Evolutionary conservation across 768 basidiomycete genomes (phyloP), one percentile per base, ranked within the genome.

Genomic region (Leccinum aurantiacum): DNA sequence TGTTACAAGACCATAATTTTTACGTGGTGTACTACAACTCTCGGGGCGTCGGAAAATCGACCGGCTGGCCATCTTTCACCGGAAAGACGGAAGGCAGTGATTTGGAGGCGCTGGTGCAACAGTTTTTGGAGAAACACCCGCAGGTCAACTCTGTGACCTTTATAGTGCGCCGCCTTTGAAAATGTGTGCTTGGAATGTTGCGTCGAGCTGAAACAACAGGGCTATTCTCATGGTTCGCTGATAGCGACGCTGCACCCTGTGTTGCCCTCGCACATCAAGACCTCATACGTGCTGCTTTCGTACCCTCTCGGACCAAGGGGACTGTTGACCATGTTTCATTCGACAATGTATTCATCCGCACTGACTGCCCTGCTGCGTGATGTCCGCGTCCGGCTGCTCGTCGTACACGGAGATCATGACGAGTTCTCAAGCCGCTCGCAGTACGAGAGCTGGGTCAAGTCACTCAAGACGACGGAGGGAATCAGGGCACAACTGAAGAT

Each of bases 181-280:
- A 2, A 41, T 25, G 9, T 56, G 33, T 58, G 27, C n/a, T 47
- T 37, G 52, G 47, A 25, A 24, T n/a, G n/a, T 31, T n/a, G n/a
- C 51, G 62, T 63, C 54, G 24, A 54, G 48, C 56, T 54, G 48
- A 59, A 44, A n/a, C n/a, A 31, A 27, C 54, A 91, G 89, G 90
- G 90, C 6, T 94, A 94, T 73, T 93, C 91, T 10, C 79, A 92
- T 78, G 91, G 91, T 1, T 84, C 89, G 2, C 77, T 94, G 33
- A 85, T 90, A 38, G 82, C 83, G 11, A 89, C 89, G 8, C 74
- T 89, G 60, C 84, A 85, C 58, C 86, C 89, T 0, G 67, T 83
- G 3, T 73, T 87, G 3, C 74, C 78, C 0, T 66, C 77, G 17
- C 74, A 75, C n/a, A 68, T 87, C 49, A 79, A 76, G 66, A 86